A percentile compares a stretch with the other conserved stretches of the same genome.
Evolutionary conservation across 2,329 filamentous ascomycete species (phyloP).

Genomic region (Parastagonospora nodorum): DNA sequence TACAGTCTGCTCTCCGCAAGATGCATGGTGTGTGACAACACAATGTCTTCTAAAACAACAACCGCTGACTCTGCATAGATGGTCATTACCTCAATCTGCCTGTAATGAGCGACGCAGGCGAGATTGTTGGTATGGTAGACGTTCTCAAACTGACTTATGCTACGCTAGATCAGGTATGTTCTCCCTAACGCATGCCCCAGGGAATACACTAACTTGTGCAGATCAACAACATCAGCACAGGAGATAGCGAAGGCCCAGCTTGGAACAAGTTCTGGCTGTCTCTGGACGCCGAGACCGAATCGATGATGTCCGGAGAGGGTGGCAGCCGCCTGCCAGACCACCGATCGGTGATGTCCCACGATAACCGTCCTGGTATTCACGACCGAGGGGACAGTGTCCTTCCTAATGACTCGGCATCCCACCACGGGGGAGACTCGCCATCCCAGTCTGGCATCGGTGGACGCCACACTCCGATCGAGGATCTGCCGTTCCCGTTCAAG

Average conservation of each 20-base stretch:
- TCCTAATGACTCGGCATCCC: slow-evolving; percentile 92
- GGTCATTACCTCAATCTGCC: slow-evolving; percentile 97
- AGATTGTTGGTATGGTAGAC: slow-evolving; percentile 99
- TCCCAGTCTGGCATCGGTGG: slow-evolving; percentile 67
- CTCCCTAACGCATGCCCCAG: neutral
- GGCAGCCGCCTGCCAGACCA: slow-evolving; percentile 72
- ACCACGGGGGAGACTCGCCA: slow-evolving; percentile 75
- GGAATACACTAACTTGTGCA: slow-evolving; percentile 35
- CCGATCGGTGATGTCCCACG: slow-evolving; percentile 82
- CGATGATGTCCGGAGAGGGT: slow-evolving; percentile 90
- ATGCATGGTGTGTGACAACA: slow-evolving; percentile 80
- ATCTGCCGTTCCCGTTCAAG: slow-evolving; percentile 92
- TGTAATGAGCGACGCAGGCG: slow-evolving; percentile 95
- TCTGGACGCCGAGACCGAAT: slow-evolving; percentile 92
- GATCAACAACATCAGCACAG: slow-evolving; percentile 88
- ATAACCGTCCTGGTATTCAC: slow-evolving; percentile 62
- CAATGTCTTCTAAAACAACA: neutral
- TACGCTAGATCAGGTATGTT: slow-evolving; percentile 84
- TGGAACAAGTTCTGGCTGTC: slow-evolving; percentile 99
- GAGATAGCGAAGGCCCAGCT: slow-evolving; percentile 89
- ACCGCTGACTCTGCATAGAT: slow-evolving; percentile 61
- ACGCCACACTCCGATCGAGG: slow-evolving; percentile 60
- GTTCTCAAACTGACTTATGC: slow-evolving; percentile 98
- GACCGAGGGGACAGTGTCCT: slow-evolving; percentile 84
- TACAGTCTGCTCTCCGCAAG: slow-evolving; percentile 95